Base-by-base conservation (phyloP, 179 eudicot species). In the Patellifolia procumbens region DNA sequence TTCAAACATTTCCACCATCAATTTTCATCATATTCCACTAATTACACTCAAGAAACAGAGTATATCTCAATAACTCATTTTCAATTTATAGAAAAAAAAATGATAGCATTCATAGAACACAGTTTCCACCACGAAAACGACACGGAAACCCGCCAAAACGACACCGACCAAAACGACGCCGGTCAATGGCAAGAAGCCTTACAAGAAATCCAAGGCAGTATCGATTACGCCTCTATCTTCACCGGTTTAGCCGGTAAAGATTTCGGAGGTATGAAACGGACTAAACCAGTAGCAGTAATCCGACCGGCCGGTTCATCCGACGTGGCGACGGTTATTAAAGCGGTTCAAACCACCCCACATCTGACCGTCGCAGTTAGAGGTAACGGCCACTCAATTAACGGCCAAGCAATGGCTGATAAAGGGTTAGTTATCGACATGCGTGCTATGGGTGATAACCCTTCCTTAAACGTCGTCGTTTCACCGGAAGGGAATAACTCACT, bases 351-450 rank as follows among this genome's bases (percentile, higher is more conserved):
- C 26, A 78, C 89, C 1, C 73, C 64, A 3, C 46, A 34, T 34
- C 82, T 92, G 59, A 88, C 92, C 24, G 92, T 92, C 11, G 97
- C 96, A 0, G 96, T 96, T 1, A 59, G 93, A 19, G 97, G 97
- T 6, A 92, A 92, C 83, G 96, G 94, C 17, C 97, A 92, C 86
- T 92, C 97, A 11, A 86, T 89, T 76, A 92, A 89, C 91, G 97
- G 97, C 28, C 97, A 92, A 84, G 91, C 96, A 34, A 87, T 87
- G 91, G 81, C 94, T 45, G 81, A 85, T 70, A 76, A 82, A 0
- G 97, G 97, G 0, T 65, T 92, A 8, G 92, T 91, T 70, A 19
- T 92, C 58, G 92, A 92, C 46, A 92, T 92, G 97, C 87, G 79
- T 16, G 68, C 92, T 20, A 37, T 85, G 28, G 83, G 74, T 34